Evolutionary conservation across 2,329 filamentous ascomycete genomes (phyloP).

Genomic region (Diaporthe capsici): DNA sequence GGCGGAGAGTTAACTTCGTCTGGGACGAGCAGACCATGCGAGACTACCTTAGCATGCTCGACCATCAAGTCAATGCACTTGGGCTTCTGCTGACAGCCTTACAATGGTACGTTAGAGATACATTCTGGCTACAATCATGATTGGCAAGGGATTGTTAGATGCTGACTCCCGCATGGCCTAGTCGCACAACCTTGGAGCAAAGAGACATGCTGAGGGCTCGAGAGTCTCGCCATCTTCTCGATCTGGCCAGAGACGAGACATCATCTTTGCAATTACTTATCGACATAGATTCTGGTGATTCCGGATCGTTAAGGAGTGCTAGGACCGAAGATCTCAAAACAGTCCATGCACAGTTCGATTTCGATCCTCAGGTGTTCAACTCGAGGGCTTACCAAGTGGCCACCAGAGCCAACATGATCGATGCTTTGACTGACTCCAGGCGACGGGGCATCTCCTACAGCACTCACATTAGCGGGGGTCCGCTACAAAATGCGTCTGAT

Average conservation of each 20-base stretch:
- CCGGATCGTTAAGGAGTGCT: background rate
- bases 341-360: background rate
- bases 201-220: background rate
- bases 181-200: background rate
- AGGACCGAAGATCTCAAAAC: background rate
- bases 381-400: background rate
- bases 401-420: constrained; percentile 1
- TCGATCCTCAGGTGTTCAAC: background rate
- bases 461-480: background rate
- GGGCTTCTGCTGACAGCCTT: background rate
- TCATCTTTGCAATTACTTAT: background rate
- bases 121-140: background rate
- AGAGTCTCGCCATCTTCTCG: background rate
- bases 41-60: constrained; percentile 1
- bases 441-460: background rate
- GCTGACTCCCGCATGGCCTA: background rate
- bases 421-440: background rate
- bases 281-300: background rate
- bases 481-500: background rate
- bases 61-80: constrained; percentile 9
- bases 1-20: background rate
- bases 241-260: background rate
- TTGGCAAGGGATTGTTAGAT: background rate
- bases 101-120: background rate
- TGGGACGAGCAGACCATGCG: constrained; percentile 23